A percentile compares a stretch with the other conserved stretches of the same genome.
phyloP scores from a whole-genome alignment of 2,329 filamentous ascomycete species.

The Paecilomyces variotii region DNA sequence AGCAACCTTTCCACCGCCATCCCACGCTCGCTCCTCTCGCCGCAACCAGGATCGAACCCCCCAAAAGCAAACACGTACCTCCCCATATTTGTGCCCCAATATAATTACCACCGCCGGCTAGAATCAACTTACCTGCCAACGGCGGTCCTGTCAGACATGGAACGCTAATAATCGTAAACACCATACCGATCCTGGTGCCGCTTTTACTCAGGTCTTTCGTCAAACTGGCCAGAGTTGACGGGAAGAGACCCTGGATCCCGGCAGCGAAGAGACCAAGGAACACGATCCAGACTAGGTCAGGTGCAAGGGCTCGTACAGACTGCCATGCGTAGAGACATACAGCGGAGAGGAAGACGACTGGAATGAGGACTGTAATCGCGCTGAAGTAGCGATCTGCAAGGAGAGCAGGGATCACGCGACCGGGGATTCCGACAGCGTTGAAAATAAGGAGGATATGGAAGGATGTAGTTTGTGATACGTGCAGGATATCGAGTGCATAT shows the following conservation, averaged over 20 bases:
- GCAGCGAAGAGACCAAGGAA: constrained; percentile 37
- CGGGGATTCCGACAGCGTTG: constrained; percentile 49
- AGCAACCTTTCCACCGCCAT: neutral
- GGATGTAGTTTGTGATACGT: constrained; percentile 38
- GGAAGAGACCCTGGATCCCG: constrained; percentile 40
- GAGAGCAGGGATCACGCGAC: constrained; percentile 45
- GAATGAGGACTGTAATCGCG: constrained; percentile 48
- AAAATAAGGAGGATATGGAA: constrained; percentile 50
- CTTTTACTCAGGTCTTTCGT: constrained; percentile 41
- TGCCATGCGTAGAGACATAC: constrained; percentile 50
- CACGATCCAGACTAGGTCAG: constrained; percentile 29
- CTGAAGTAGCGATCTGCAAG: constrained; percentile 48
- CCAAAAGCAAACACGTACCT: constrained; percentile 15
- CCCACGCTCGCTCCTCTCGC: neutral
- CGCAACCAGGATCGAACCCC: neutral
- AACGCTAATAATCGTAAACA: constrained; percentile 38
- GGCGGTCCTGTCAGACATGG: constrained; percentile 40
- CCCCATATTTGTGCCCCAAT: constrained; percentile 39
- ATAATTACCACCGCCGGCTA: constrained; percentile 33
- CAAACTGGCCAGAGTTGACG: constrained; percentile 33
- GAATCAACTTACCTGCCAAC: constrained; percentile 40
- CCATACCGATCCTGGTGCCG: constrained; percentile 42
- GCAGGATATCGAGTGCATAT: constrained; percentile 37
- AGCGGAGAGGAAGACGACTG: constrained; percentile 39
- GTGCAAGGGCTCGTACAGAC: constrained; percentile 34